Base-by-base conservation (phyloP, 1,139 yeast genomes). In the Blastobotrys ciferrii region DNA sequence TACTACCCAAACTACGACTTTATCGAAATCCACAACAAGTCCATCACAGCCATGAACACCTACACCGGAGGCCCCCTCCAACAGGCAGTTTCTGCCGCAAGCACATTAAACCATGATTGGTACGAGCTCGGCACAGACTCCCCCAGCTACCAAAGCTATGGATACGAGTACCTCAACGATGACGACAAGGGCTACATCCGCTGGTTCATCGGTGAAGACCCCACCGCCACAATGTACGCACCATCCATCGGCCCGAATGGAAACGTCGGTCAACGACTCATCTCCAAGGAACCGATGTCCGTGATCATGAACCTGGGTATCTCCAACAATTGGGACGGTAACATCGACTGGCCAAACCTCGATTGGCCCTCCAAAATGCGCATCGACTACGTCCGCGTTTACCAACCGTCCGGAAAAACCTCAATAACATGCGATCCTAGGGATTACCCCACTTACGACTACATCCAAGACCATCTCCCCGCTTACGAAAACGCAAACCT, bases 201-300 rank as follows among this genome's bases (percentile, higher is more conserved):
- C 46, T 91, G 96, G 96, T 84, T 77, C 59, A 84, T 85, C 25
- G 95, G 95, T 17, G 76, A 77, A 35, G 72, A 74, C 15, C 83
- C 87, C 2, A 81, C 91, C 1, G 73, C 78, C 58, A 81, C 89
- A 1, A 59, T 86, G 31, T 73, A 75, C 50, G 76, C 87, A 0
- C 72, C 72, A 11, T 82, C 92, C 1, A 68, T 87, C 44, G 84
- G 84, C 52, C 92, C 95, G 14, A 84, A 84, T 63, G 96, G 96
- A 53, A 88, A 88, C 62, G 70, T 88, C 50, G 91, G 81, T 14
- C 78, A 83, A 80, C 78, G 96, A 62, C 65, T 75, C 49, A 76
- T 88, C 43, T 76, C 92, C 13, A 82, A 84, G 65, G 96, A 88
- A 64, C 96, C 96, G 52, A 86, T 88, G 95, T 75, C 88, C 1